Percentiles rank a stretch among this genome's conserved stretches.
Evolutionary conservation across 148 eudicot genomes (phyloP).

Genomic region (Amaranthus cruentus): DNA sequence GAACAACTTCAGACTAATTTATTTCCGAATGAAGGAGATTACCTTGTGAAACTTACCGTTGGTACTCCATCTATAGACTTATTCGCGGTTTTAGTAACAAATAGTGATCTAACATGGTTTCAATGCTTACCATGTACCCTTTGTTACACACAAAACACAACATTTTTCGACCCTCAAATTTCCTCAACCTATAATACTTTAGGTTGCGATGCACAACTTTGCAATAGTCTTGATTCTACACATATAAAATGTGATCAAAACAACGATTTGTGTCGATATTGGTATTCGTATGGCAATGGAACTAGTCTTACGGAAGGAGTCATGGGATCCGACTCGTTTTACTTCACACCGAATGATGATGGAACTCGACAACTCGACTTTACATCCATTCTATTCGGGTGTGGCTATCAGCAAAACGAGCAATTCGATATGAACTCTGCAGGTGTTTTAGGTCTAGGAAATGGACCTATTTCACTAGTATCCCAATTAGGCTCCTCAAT

Average conservation of each 20-base stretch:
- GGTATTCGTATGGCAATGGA: constrained; percentile 26
- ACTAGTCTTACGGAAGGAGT: constrained; percentile 29
- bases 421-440: constrained; percentile 22
- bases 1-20: constrained; percentile 7
- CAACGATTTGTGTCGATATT: constrained; percentile 22
- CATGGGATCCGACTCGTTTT: constrained; percentile 32
- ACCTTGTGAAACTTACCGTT: constrained; percentile 20
- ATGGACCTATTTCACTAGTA: constrained; percentile 37
- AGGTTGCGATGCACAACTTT: constrained; percentile 21
- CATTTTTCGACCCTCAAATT: constrained; percentile 22
- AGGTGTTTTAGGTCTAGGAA: constrained; percentile 43
- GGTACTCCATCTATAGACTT: constrained; percentile 25
- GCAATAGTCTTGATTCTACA: constrained; percentile 8
- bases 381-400: constrained; percentile 37
- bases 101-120: constrained; percentile 28
- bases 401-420: constrained; percentile 37
- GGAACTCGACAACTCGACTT: background rate
- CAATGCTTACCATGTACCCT: constrained; percentile 22
- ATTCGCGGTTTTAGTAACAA: constrained; percentile 15
- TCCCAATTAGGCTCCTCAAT: constrained; percentile 30
- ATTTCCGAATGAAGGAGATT: constrained; percentile 17
- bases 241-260: constrained; percentile 6
- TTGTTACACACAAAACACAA: constrained; percentile 23
- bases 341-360: constrained; percentile 19
- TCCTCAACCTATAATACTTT: constrained; percentile 17